Percentiles rank a stretch among this genome's conserved stretches.
Conservation (phyloP, 345 rosid genomes). For the Pseudoturritis turrita region DNA sequence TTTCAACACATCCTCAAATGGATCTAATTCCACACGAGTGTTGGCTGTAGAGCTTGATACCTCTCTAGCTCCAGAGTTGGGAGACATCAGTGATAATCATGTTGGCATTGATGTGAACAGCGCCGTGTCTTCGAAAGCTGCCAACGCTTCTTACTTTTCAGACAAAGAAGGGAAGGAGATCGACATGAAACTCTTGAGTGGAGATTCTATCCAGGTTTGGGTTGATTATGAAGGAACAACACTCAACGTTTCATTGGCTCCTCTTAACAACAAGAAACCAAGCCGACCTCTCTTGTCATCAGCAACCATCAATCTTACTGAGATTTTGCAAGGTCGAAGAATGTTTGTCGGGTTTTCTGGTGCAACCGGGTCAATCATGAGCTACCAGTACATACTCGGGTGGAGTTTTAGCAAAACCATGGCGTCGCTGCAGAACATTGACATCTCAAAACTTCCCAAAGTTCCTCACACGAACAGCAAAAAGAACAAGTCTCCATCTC, state of each 20-base stretch:
- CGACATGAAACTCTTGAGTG: constrained; percentile 38
- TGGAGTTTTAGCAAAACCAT: constrained; percentile 63
- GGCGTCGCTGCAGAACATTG: constrained; percentile 27
- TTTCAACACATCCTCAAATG: constrained; percentile 38
- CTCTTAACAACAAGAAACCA: constrained; percentile 33
- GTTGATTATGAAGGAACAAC: constrained; percentile 50
- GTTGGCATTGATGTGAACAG: constrained; percentile 60
- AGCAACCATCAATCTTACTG: constrained; percentile 35
- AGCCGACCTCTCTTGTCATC: constrained; percentile 47
- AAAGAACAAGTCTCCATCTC: neutral
- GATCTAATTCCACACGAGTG: constrained; percentile 38
- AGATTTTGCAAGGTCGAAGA: constrained; percentile 34
- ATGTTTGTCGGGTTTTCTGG: constrained; percentile 61
- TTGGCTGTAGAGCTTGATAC: constrained; percentile 60
- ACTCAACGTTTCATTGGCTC: constrained; percentile 49
- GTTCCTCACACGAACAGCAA: constrained; percentile 25
- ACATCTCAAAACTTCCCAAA: constrained; percentile 46
- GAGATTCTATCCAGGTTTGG: constrained; percentile 55
- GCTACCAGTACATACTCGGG: constrained; percentile 50
- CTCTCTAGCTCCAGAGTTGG: constrained; percentile 36
- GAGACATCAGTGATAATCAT: constrained; percentile 47
- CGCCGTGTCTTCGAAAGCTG: constrained; percentile 30
- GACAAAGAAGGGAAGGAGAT: constrained; percentile 12
- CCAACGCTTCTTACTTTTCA: constrained; percentile 39
- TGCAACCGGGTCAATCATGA: constrained; percentile 37